Conservation (phyloP, 345 rosid genomes). For the Ailanthus altissimus region DNA sequence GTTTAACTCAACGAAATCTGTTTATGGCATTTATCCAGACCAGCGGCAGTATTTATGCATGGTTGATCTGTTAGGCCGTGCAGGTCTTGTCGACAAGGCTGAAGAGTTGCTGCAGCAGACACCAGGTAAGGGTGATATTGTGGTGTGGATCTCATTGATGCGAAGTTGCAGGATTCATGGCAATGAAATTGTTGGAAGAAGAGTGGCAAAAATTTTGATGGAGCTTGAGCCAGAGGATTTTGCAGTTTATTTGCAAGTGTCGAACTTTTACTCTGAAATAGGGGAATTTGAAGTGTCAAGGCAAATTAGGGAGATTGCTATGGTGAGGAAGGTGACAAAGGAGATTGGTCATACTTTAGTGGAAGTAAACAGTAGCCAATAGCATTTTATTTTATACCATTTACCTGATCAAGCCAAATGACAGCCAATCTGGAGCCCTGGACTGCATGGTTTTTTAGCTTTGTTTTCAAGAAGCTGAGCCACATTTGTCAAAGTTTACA, state of each 20-base stretch:
- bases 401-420: not conserved
- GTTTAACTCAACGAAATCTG: constrained; percentile 48
- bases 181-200: constrained; percentile 62
- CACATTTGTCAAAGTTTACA: constrained; percentile 31
- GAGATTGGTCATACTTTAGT: constrained; percentile 67
- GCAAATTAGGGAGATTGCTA: constrained; percentile 52
- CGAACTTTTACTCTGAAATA: constrained; percentile 65
- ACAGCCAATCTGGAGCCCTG: not conserved
- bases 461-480: constrained; percentile 33
- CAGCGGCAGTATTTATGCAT: constrained; percentile 68
- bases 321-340: constrained; percentile 50
- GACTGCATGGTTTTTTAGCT: constrained; percentile 24
- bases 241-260: constrained; percentile 57
- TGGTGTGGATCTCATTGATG: constrained; percentile 78
- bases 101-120: constrained; percentile 56
- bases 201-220: constrained; percentile 61
- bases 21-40: constrained; percentile 51
- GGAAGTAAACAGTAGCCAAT: constrained; percentile 28
- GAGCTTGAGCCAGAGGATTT: constrained; percentile 56
- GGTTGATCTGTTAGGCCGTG: constrained; percentile 80
- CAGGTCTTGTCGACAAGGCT: constrained; percentile 68
- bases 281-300: constrained; percentile 60
- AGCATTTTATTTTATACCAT: constrained; percentile 17
- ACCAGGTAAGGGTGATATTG: constrained; percentile 49
- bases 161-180: constrained; percentile 66